phyloP scores from a whole-genome alignment of 441 rosid species.

The Euphorbia schlechtendalii region DNA sequence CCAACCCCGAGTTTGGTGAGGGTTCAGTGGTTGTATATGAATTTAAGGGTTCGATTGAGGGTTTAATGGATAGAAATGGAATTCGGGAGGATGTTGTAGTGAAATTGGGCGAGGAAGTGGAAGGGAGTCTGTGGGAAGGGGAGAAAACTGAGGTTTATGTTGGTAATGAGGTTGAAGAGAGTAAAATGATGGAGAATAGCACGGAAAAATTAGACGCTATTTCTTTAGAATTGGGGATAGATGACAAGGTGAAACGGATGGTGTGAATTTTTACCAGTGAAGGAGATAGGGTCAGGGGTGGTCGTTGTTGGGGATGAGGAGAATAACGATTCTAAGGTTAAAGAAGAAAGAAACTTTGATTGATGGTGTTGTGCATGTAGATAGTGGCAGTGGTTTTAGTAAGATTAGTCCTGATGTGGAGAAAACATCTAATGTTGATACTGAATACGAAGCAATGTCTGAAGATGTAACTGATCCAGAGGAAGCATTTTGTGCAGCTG shows the following conservation, averaged over 20 bases:
- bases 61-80: conserved; percentile 26
- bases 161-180: conserved; percentile 18
- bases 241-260: conserved; percentile 27
- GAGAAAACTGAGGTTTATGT: conserved; percentile 1
- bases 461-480: too few relatives aligned
- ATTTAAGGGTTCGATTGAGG: conserved; percentile 21
- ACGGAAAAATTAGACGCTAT: conserved; percentile 18
- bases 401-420: conserved; percentile 25
- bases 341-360: conserved; percentile 25
- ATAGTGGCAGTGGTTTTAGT: conserved; percentile 50
- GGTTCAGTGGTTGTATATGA: conserved; percentile 14
- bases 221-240: conserved; percentile 16
- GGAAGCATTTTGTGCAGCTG: conserved; percentile 17
- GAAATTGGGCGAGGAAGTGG: conserved; percentile 14
- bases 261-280: conserved; percentile 18
- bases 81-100: conserved; percentile 24
- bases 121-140: conserved; percentile 21
- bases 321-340: conserved; percentile 27
- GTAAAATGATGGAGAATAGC: conserved; percentile 8
- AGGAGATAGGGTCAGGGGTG: conserved; percentile 21
- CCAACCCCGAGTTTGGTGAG: conserved; percentile 22
- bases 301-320: conserved; percentile 38
- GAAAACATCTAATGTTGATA: conserved; percentile 22
- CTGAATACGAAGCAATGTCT: conserved; percentile 17
- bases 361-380: conserved; percentile 26